Conservation (phyloP, 2,329 filamentous ascomycete genomes). For the Venturia oleaginea region DNA sequence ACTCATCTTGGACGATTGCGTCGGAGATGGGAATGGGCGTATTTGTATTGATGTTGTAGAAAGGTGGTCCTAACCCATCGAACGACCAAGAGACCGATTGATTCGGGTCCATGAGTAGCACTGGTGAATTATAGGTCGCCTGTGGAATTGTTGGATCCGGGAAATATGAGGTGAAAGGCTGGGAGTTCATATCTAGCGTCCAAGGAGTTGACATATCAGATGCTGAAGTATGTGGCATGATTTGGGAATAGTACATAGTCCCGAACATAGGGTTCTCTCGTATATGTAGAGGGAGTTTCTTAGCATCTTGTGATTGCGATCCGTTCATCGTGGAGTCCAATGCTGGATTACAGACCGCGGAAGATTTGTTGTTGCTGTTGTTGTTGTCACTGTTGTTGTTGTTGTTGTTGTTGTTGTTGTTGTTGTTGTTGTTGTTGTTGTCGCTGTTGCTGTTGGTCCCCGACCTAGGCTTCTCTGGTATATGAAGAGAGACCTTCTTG, state of each 20-base stretch:
- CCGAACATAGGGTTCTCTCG: too few relatives aligned
- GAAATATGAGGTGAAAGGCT: not conserved
- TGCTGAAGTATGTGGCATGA: not conserved
- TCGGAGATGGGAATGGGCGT: not conserved
- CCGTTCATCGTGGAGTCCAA: too few relatives aligned
- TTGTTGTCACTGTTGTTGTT: too few relatives aligned
- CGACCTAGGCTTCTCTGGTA: not conserved
- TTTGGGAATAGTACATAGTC: not conserved
- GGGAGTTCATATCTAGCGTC: not conserved
- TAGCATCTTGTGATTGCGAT: too few relatives aligned
- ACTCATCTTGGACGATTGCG: not conserved
- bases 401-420: too few relatives aligned
- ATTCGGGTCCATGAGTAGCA: not conserved
- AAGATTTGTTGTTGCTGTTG: too few relatives aligned
- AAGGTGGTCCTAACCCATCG: not conserved
- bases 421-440: too few relatives aligned
- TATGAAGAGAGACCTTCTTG: not conserved
- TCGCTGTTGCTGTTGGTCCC: too few relatives aligned
- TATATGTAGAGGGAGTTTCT: too few relatives aligned
- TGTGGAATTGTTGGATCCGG: not conserved
- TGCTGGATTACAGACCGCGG: too few relatives aligned
- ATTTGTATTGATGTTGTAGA: constrained; percentile 1
- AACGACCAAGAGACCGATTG: not conserved
- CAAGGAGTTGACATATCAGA: too few relatives aligned
- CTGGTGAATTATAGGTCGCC: not conserved